Conservation (phyloP, 768 basidiomycete species). For the Mycena albidolilacea region DNA sequence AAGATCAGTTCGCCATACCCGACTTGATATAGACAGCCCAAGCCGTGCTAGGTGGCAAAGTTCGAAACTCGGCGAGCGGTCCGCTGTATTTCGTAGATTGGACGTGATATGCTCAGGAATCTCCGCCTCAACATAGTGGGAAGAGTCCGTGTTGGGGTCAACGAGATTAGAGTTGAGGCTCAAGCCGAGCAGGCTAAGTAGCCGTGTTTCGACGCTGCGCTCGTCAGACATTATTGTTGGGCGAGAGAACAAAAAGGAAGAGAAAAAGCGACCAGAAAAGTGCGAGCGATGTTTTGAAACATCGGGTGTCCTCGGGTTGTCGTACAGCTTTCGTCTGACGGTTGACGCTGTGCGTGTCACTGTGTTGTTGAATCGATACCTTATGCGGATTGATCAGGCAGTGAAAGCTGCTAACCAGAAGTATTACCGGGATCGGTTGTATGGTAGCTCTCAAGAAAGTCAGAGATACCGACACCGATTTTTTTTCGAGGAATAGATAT, state of each 20-base stretch:
- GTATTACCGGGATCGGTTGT: background rate
- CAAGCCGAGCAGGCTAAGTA: constrained; percentile 22
- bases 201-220: constrained; percentile 19
- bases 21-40: constrained; percentile 9
- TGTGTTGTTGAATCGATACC: background rate
- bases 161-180: constrained; percentile 2
- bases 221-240: constrained; percentile 25
- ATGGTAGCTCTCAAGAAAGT: background rate
- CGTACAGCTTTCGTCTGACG: background rate
- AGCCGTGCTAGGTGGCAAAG: constrained; percentile 15
- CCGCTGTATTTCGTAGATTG: background rate
- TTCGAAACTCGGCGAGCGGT: constrained; percentile 3
- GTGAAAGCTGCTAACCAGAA: background rate
- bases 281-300: background rate
- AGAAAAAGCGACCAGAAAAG: no score
- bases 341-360: background rate
- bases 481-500: no score
- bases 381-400: background rate
- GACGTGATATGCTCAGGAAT: constrained; percentile 4
- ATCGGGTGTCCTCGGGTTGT: background rate
- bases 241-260: background rate
- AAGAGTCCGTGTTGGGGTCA: constrained; percentile 5
- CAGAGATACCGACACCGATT: no score
- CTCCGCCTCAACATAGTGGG: background rate
- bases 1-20: background rate